A percentile compares a stretch with the other conserved stretches of the same genome.
Evolutionary conservation across 192 early-diverging fungal species (phyloP).

Genomic region (Glomus cerebriforme): DNA sequence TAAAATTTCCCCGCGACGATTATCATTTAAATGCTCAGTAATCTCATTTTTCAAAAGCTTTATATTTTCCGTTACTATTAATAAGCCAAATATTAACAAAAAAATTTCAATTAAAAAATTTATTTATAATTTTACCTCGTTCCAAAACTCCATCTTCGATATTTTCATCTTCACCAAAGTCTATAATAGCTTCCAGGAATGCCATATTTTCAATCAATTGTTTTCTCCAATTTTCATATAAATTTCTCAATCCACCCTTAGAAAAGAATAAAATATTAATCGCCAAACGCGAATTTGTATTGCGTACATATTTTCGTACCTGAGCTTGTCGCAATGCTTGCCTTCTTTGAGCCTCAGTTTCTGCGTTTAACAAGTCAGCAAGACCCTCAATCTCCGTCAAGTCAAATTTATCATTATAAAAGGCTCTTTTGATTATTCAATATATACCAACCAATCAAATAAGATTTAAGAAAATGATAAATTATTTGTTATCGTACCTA

Average conservation of each 20-base stretch:
- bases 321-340: slow-evolving; percentile 70
- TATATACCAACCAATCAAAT: neutral
- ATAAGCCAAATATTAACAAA: slow-evolving; percentile 21
- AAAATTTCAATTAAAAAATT: slow-evolving; percentile 2
- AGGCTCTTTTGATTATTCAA: slow-evolving; percentile 47
- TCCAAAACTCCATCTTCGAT: slow-evolving; percentile 71
- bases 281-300: neutral
- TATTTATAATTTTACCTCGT: slow-evolving; percentile 42
- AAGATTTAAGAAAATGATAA: neutral
- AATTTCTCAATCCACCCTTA: slow-evolving; percentile 58
- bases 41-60: slow-evolving; percentile 36
- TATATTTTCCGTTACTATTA: neutral
- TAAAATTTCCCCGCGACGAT: slow-evolving; percentile 70
- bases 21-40: slow-evolving; percentile 57
- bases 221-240: slow-evolving; percentile 67
- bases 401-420: slow-evolving; percentile 74
- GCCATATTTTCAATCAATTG: slow-evolving; percentile 62
- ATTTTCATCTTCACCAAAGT: slow-evolving; percentile 81
- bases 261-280: neutral
- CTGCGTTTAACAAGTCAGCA: slow-evolving; percentile 76
- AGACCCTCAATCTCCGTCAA: slow-evolving; percentile 73
- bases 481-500: slow-evolving; percentile 40
- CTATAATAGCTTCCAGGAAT: slow-evolving; percentile 68
- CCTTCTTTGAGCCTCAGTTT: slow-evolving; percentile 72
- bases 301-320: slow-evolving; percentile 34